Evolutionary conservation across 768 basidiomycete genomes (phyloP), one percentile per base, ranked within the genome.

Genomic region (Boletus insuetus): DNA sequence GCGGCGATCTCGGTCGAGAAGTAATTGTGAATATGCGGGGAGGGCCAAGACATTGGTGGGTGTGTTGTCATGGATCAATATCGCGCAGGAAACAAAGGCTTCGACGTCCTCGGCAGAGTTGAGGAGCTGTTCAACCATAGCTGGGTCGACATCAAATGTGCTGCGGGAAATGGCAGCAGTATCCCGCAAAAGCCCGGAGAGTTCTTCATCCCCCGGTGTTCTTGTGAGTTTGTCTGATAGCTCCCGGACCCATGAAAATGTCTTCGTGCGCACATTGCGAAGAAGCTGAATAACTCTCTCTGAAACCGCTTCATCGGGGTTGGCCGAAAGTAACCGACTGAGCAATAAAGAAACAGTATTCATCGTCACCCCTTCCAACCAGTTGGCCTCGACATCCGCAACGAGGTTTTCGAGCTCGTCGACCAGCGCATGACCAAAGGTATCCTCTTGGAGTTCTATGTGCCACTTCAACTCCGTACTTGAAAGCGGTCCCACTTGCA

Each of bases 21-120:
- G 58, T 2, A 58, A 43, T 24, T 26, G 54, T 3, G 56, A 66
- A 22, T 49, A 47, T 3, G n/a, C 6, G 1, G 59, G 2, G n/a
- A 64, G 46, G 10, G 4, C 14, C 8, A 51, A 46, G 4, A 51
- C 2, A 0, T 65, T 43, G 6, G 32, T 35, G 0, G 68, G 67
- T 0, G 58, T 63, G 50, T 72, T 69, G 46, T 75, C 60, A 24
- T 69, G 62, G 2, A 75, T 55, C 0, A 65, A 17, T 19, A 76
- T 67, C 0, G 65, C 42, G 44, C 72, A 78, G 16, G 67, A 63
- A n/a, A 76, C 40, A 5, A 76, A 57, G 14, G 67, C 63, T 3
- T 63, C 56, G 8, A 72, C 29, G 39, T 74, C 68, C 17, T 56
- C 51, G 0, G 54, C 17, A 4, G 65, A 64, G 19, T 22, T 13